Base-by-base conservation (phyloP, 345 rosid genomes). In the Moricandia moricandioides region DNA sequence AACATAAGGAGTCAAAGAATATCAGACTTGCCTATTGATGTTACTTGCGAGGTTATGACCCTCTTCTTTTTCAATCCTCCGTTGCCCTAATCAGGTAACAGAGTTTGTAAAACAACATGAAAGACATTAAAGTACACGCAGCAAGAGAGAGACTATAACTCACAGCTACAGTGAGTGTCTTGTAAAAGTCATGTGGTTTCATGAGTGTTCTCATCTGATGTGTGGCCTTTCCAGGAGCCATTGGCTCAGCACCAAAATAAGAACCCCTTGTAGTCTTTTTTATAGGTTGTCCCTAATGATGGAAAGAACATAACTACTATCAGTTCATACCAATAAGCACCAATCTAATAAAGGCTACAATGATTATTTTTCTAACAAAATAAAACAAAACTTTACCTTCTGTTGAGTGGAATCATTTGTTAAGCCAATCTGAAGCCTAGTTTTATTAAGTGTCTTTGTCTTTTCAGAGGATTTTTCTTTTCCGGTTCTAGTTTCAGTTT, bases 111-210 rank as follows among this genome's bases (percentile, higher is more conserved):
- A 18, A 8, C 4, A 65, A 40, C 17, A 29, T 8, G 12, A 7
- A 34, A 71, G 47, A 34, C 57, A 56, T 54, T 3, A 26, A 27
- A 8, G 13, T 11, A 16, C 24, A 60, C 21, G 7, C 65, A 8
- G 24, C 12, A 13, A 45, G 8, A 39, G 21, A 54, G 8, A 21
- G 5, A 21, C 14, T 70, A 61, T 55, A 61, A 87, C 90, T 85
- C 80, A 87, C 90, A 49, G 56, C 37, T 74, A 26, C 45, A 67
- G 77, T 78, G 64, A 37, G 9, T 47, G 59, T 78, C 69, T 82
- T 80, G 34, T 1, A 34, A 29, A 8, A 56, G 18, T 65, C 26
- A 16, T 73, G 51, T 11, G 45, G 17, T 18, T 33, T 58, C 51
- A 80, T 49, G 13, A 21, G 2, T 21, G 24, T 21, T 21, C 24